Conservation (phyloP, 2,329 filamentous ascomycete genomes). For the Pyricularia sp. region DNA sequence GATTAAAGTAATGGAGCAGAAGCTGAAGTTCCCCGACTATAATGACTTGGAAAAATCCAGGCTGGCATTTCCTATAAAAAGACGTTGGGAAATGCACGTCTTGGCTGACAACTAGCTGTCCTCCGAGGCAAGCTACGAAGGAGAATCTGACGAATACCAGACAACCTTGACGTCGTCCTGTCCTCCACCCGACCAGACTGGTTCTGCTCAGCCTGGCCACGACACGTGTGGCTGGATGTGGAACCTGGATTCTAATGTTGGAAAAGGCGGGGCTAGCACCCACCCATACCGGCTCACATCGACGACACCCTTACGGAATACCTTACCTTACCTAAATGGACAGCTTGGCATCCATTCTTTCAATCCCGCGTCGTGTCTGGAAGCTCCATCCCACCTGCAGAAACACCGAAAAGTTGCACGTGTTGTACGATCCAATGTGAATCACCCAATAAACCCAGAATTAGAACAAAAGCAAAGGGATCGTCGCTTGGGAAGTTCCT, state of each 20-base stretch:
- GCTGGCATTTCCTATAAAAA: background rate
- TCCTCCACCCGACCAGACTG: background rate
- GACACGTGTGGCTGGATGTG: background rate
- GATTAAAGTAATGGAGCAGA: background rate
- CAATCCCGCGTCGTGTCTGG: background rate
- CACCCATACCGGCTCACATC: too few relatives aligned
- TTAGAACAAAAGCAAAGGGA: background rate
- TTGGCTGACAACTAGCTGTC: background rate
- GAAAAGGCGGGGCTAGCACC: background rate
- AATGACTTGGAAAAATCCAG: background rate
- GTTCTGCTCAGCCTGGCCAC: background rate
- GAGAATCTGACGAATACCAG: background rate
- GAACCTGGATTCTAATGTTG: background rate
- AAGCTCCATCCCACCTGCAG: background rate
- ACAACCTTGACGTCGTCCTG: background rate
- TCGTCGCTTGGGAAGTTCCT: background rate
- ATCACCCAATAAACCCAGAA: background rate
- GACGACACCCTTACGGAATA: too few relatives aligned
- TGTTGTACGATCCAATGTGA: background rate
- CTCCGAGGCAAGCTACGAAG: background rate
- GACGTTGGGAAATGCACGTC: background rate
- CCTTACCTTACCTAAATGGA: background rate
- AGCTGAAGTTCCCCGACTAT: background rate
- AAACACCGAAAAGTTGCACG: background rate
- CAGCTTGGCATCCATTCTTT: conserved; percentile 1